Conservation (phyloP, 2,329 filamentous ascomycete genomes). For the Xylaria digitata region DNA sequence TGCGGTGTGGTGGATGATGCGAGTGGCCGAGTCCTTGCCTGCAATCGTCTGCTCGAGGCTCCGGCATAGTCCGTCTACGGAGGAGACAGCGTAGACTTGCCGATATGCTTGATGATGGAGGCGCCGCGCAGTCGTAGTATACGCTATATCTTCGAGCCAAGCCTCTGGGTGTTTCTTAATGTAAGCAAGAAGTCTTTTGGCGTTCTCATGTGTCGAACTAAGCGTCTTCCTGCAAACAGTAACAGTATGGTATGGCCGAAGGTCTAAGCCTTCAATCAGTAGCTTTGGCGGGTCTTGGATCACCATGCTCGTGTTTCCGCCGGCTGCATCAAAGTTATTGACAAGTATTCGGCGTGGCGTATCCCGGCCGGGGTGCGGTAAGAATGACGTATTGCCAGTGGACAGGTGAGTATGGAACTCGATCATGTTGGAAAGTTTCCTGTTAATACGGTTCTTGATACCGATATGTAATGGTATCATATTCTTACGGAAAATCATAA, state of each 20-base stretch:
- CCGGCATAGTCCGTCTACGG: constrained; percentile 53
- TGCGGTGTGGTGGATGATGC: constrained; percentile 52
- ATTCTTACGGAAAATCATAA: constrained; percentile 38
- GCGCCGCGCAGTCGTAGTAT: constrained; percentile 41
- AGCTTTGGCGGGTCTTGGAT: constrained; percentile 35
- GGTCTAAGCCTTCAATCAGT: constrained; percentile 6
- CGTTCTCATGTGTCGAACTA: constrained; percentile 28
- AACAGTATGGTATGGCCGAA: constrained; percentile 32
- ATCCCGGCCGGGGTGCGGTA: constrained; percentile 48
- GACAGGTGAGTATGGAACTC: constrained; percentile 46
- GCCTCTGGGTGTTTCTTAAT: constrained; percentile 25
- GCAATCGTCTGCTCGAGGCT: constrained; percentile 55
- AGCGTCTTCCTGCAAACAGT: constrained; percentile 35
- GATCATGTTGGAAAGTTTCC: constrained; percentile 21
- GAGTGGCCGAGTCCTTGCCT: constrained; percentile 54
- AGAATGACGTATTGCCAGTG: constrained; percentile 50
- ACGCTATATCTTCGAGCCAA: constrained; percentile 36
- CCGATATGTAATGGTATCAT: constrained; percentile 36
- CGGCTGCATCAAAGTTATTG: constrained; percentile 42
- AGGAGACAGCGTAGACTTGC: constrained; percentile 14
- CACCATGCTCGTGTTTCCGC: constrained; percentile 40
- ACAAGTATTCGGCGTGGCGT: constrained; percentile 46
- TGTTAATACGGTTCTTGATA: constrained; percentile 37
- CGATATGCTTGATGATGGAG: constrained; percentile 29
- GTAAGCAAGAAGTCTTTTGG: constrained; percentile 27